These are phyloP conservation scores for Linnemannia elongata DNA, from an alignment of 192 early-diverging fungal genomes.

Conservation along the genomic window DNA sequence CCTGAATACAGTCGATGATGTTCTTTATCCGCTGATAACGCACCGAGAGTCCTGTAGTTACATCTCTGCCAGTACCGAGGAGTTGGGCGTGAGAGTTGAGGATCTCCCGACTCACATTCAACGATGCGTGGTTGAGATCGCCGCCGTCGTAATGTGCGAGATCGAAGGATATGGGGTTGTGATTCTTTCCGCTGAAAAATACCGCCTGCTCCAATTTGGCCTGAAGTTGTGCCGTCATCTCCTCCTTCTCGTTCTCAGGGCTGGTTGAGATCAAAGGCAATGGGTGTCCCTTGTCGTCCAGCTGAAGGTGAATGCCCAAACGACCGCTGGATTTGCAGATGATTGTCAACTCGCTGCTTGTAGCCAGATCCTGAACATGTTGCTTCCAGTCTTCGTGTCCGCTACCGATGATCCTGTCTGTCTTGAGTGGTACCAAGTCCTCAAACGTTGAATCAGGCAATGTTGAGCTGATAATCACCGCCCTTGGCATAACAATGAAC, in stretches of 20 bases:
- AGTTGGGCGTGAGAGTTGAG: conserved; percentile 43
- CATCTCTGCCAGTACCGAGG: conserved; percentile 23
- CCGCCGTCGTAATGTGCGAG: conserved; percentile 43
- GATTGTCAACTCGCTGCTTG: conserved; percentile 33
- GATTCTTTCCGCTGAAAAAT: conserved; percentile 43
- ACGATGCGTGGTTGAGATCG: conserved; percentile 46
- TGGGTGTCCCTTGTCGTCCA: conserved; percentile 5
- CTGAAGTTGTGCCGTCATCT: conserved; percentile 32
- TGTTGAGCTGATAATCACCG: conserved; percentile 44
- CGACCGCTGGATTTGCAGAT: conserved; percentile 46
- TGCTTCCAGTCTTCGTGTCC: conserved; percentile 54
- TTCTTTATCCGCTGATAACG: conserved; percentile 31
- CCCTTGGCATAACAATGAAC: conserved; percentile 39
- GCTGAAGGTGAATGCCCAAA: conserved; percentile 40
- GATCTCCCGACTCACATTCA: conserved; percentile 49
- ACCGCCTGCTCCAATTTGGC: conserved; percentile 57
- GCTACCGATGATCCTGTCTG: conserved; percentile 43
- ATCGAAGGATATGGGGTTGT: conserved; percentile 57
- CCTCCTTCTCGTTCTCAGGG: conserved; percentile 3
- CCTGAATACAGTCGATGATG: conserved; percentile 46
- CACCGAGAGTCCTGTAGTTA: conserved; percentile 29
- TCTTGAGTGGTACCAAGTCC: conserved; percentile 45
- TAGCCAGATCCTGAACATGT: conserved; percentile 23
- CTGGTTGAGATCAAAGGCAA: neutral
- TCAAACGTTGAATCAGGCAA: conserved; percentile 30